Evolutionary conservation across 768 basidiomycete species (phyloP), one percentile per base, ranked within the genome.

Genomic region (Mrakia hoshinonis): DNA sequence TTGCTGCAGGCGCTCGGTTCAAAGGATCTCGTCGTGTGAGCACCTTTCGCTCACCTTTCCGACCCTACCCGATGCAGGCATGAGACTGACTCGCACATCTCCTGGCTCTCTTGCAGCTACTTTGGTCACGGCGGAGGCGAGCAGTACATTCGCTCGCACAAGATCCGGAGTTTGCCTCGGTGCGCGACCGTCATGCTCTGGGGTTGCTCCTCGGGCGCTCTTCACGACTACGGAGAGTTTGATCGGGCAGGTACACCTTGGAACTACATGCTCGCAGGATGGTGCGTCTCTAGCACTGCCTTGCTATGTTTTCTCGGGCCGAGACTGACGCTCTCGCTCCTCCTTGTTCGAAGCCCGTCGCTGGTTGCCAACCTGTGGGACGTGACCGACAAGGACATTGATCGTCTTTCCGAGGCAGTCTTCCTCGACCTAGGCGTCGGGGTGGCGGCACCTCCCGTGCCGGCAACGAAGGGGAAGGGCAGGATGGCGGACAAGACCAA

Each of bases 91-190:
- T 47, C 10, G 20, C 47, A n/a, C 51, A 18, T 1, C 11, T 31
- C 9, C 52, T 55, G 18, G 68, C 60, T 67, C 62, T 69, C 26
- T 66, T 29, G n/a, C 74, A 98, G 95, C 13, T 99, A 97, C 80
- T 96, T 98, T 77, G 96, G 96, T 18, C 96, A 99, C 76, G 92
- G 92, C 2, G 94, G 94, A 9, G 94, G 87, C 1, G 94, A 97
- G 77, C 95, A 98, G 75, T 99, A 95, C 76, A 83, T 91, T 9
- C 88, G 91, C 3, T 91, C 92, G 2, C 88, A 90, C 78, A 89
- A 88, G 76, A 86, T 99, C 67, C 84, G 91, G 10, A 85, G 88
- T 72, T 82, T 98, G 43, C 84, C 85, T 0, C 83, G 84, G n/a
- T 98, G 96, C 77, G 94, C 96, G 9, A 88, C 89, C 18, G 89